These are phyloP conservation scores for Cytospora leucostoma DNA, from an alignment of 2,329 filamentous ascomycete species.

Conservation along the genomic window DNA sequence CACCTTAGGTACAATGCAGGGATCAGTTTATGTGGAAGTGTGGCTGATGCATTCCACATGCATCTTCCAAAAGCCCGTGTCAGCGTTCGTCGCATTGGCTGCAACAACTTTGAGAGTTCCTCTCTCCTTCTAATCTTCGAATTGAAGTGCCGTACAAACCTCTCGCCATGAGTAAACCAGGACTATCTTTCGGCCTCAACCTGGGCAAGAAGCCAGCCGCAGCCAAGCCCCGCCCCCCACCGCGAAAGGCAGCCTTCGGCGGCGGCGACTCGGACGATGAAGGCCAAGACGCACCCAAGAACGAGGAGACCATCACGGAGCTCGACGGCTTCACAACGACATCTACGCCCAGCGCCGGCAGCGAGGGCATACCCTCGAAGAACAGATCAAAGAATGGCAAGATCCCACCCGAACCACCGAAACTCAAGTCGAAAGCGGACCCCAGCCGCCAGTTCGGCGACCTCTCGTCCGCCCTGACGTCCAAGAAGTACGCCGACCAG, in stretches of 20 bases:
- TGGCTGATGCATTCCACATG: slow-evolving; percentile 22
- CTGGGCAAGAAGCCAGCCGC: slow-evolving; percentile 57
- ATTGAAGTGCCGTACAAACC: background rate
- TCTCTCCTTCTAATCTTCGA: background rate
- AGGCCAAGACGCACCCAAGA: slow-evolving; percentile 42
- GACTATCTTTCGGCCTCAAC: slow-evolving; percentile 59
- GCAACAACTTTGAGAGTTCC: background rate
- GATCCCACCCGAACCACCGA: slow-evolving; percentile 43
- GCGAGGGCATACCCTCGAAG: background rate
- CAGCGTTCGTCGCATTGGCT: background rate
- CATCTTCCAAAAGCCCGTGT: slow-evolving; percentile 1
- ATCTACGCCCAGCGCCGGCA: slow-evolving; percentile 22
- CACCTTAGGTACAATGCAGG: background rate
- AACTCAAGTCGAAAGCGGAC: slow-evolving; percentile 46
- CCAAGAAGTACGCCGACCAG: slow-evolving; percentile 63
- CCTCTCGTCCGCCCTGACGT: slow-evolving; percentile 64
- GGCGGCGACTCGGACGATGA: slow-evolving; percentile 61
- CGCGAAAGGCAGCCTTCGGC: slow-evolving; percentile 60
- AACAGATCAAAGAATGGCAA: slow-evolving; percentile 39
- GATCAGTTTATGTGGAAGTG: slow-evolving; percentile 13
- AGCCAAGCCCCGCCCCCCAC: slow-evolving; percentile 51
- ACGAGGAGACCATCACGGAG: slow-evolving; percentile 55
- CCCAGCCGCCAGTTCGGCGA: slow-evolving; percentile 59
- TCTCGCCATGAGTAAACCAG: slow-evolving; percentile 49
- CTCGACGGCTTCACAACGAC: slow-evolving; percentile 52